Evolutionary conservation across 495 filamentous ascomycete species (phyloP).

Genomic region (Aspergillus sclerotioniger): DNA sequence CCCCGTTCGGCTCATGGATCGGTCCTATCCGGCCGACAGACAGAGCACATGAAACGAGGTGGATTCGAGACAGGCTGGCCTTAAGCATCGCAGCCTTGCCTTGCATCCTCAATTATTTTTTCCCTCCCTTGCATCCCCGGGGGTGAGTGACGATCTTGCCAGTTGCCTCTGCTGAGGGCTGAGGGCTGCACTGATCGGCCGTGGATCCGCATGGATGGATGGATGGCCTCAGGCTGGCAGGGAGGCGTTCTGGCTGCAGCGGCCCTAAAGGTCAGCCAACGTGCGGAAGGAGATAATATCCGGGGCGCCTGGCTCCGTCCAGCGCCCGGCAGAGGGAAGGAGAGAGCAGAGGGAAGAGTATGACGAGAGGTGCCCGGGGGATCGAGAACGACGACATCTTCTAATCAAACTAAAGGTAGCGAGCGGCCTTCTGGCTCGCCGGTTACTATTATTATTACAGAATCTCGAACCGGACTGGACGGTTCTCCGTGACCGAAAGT

Average conservation of each 20-base stretch:
- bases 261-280: background rate
- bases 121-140: no score
- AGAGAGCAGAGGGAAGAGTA: background rate
- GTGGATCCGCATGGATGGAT: background rate
- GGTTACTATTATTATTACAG: background rate
- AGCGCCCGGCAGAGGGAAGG: background rate
- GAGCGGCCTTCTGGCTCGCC: background rate
- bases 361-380: background rate
- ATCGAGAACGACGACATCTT: background rate
- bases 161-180: no score
- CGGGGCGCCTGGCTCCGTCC: background rate
- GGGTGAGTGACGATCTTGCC: no score
- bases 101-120: no score
- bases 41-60: background rate
- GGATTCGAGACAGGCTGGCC: background rate
- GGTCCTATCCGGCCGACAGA: background rate
- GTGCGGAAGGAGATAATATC: background rate
- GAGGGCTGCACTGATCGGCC: background rate
- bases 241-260: background rate
- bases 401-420: background rate
- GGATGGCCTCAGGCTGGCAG: conserved; percentile 1
- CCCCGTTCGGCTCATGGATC: background rate
- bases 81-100: no score
- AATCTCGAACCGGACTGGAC: background rate
- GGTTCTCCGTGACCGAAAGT: background rate